Percentiles rank a stretch among this genome's conserved stretches.
Conservation (phyloP, 176 grass and related monocot genomes). For the Themeda triandra region DNA sequence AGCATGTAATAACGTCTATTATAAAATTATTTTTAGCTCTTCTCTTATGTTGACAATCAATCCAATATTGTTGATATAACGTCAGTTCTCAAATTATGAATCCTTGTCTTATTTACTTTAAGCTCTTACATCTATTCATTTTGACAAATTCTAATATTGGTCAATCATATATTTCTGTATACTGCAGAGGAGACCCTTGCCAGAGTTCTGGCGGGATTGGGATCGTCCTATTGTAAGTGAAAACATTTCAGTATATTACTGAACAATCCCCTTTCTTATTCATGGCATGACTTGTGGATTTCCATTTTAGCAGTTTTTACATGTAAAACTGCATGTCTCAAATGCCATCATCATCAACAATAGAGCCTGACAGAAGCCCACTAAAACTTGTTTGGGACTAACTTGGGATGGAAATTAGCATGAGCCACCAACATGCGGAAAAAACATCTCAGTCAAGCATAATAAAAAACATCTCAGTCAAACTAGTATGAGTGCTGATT, state of each 20-base stretch:
- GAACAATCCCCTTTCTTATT: neutral
- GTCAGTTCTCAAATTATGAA: neutral
- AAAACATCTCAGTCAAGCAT: neutral
- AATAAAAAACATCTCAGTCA: neutral
- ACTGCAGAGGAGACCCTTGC: slow-evolving; percentile 76
- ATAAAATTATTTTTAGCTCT: neutral
- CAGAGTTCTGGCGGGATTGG: slow-evolving; percentile 96
- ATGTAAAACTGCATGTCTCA: neutral
- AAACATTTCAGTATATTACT: neutral
- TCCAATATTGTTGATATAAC: neutral
- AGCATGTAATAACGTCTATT: neutral
- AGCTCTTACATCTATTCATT: neutral
- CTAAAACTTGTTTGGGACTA: too few species aligned
- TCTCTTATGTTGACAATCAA: neutral
- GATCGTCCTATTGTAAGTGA: slow-evolving; percentile 95
- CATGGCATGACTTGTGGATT: neutral
- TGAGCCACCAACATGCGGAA: too few species aligned
- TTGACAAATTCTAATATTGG: slow-evolving; percentile 14
- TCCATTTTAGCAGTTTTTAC: slow-evolving; percentile 1
- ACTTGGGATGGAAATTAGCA: too few species aligned
- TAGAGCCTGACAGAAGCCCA: neutral
- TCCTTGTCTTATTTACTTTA: neutral
- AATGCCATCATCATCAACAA: neutral
- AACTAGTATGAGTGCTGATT: neutral
- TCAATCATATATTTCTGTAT: slow-evolving; percentile 25